phyloP scores from a whole-genome alignment of 2,329 filamentous ascomycete genomes.

The Aspergillus quadrilineatus region DNA sequence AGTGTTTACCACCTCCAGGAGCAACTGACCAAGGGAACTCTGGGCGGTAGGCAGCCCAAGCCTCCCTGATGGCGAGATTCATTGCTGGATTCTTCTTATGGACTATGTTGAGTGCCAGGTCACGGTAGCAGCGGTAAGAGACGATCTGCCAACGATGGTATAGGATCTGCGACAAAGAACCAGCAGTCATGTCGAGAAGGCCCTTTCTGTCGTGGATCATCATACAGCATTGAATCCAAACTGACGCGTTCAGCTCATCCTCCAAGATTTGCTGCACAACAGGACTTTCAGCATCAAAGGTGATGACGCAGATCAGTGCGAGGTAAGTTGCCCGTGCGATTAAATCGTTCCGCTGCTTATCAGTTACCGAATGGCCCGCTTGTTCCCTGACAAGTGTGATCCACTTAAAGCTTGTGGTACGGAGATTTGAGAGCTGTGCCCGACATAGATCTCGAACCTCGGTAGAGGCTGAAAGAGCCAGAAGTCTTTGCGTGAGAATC shows the following conservation, averaged over 20 bases:
- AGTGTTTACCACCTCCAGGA: not conserved
- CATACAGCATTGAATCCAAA: conserved; percentile 41
- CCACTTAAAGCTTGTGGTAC: conserved; percentile 45
- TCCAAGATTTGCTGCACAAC: conserved; percentile 31
- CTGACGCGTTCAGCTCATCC: conserved; percentile 25
- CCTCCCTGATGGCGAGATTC: conserved; percentile 15
- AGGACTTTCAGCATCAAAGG: conserved; percentile 46
- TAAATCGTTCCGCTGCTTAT: conserved; percentile 28
- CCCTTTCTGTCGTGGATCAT: conserved; percentile 35
- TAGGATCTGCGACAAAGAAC: conserved; percentile 19
- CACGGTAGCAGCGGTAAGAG: conserved; percentile 15
- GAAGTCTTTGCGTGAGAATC: conserved; percentile 43
- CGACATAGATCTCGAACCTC: conserved; percentile 28
- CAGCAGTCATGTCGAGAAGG: conserved; percentile 4
- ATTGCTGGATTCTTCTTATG: conserved; percentile 10
- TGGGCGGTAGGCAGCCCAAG: conserved; percentile 21
- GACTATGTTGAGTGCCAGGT: conserved; percentile 13
- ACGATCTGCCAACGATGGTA: conserved; percentile 25
- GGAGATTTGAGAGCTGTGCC: conserved; percentile 30
- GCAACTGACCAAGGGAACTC: conserved; percentile 11
- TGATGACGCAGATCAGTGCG: conserved; percentile 44
- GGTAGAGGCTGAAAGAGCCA: conserved; percentile 39
- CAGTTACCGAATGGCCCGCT: conserved; percentile 20
- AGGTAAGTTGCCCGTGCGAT: conserved; percentile 38
- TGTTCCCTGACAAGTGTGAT: conserved; percentile 33